Evolutionary conservation across 495 filamentous ascomycete species (phyloP).

Genomic region (Tuber umbilicatum): DNA sequence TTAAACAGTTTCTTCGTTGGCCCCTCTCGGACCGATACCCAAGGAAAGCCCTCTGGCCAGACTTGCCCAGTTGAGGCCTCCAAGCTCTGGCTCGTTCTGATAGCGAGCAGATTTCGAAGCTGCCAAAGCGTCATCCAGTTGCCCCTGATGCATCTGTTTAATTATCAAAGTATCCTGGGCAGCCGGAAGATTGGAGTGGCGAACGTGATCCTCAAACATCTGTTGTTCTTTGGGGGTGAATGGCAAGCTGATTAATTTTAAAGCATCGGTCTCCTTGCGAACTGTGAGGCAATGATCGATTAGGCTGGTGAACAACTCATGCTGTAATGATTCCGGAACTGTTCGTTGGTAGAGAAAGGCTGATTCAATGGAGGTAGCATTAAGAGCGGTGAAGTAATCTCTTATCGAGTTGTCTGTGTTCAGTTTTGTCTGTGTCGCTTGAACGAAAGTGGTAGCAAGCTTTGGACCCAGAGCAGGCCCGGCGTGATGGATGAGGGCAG

Average conservation of each 20-base stretch:
- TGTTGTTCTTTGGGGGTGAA: conserved; percentile 31
- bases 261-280: conserved; percentile 28
- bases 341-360: conserved; percentile 37
- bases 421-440: conserved; percentile 23
- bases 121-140: conserved; percentile 26
- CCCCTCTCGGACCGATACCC: conserved; percentile 33
- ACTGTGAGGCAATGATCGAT: conserved; percentile 36
- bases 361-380: conserved; percentile 21
- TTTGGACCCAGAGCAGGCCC: conserved; percentile 20
- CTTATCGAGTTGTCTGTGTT: conserved; percentile 27
- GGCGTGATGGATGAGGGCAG: conserved; percentile 21
- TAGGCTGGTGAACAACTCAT: conserved; percentile 22
- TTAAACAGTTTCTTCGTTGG: neutral
- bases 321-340: conserved; percentile 23
- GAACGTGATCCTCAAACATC: conserved; percentile 27
- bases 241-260: conserved; percentile 37
- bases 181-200: conserved; percentile 13
- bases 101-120: conserved; percentile 19
- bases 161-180: conserved; percentile 40
- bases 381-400: conserved; percentile 30
- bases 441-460: conserved; percentile 31
- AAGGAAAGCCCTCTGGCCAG: conserved; percentile 32
- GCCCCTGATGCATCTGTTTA: conserved; percentile 33
- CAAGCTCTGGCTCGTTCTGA: conserved; percentile 30
- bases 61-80: conserved; percentile 36